phyloP scores from a whole-genome alignment of 768 basidiomycete genomes.

The Gymnopilus dilepis region DNA sequence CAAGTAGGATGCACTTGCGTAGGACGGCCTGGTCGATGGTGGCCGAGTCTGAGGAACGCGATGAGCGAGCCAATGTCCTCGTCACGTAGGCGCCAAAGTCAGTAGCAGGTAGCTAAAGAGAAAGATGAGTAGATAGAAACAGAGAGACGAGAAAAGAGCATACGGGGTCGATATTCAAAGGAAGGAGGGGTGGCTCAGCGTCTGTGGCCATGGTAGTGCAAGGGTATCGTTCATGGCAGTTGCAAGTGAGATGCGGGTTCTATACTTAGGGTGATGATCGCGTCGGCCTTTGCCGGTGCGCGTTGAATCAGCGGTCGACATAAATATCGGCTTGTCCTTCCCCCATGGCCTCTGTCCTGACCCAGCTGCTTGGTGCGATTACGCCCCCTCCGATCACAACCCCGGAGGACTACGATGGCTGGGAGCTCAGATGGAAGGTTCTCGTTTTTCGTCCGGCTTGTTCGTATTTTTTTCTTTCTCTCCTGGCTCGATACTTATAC shows the following conservation, averaged over 20 bases:
- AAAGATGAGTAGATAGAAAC: neutral
- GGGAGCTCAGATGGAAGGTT: constrained; percentile 74
- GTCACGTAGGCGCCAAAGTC: constrained; percentile 68
- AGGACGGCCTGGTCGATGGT: constrained; percentile 66
- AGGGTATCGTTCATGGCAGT: constrained; percentile 6
- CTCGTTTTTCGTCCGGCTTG: constrained; percentile 84
- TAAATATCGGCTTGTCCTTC: neutral
- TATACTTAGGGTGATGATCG: constrained; percentile 15
- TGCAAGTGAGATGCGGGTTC: neutral
- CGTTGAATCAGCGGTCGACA: neutral
- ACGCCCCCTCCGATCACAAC: constrained; percentile 64
- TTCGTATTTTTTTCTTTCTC: constrained; percentile 39
- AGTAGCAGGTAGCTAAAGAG: constrained; percentile 49
- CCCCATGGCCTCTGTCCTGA: constrained; percentile 34
- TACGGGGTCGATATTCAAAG: constrained; percentile 26
- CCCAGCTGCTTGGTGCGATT: constrained; percentile 43
- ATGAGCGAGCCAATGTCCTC: constrained; percentile 48
- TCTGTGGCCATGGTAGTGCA: constrained; percentile 22
- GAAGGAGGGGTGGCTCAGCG: constrained; percentile 16
- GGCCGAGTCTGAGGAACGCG: constrained; percentile 17
- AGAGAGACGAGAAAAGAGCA: constrained; percentile 10
- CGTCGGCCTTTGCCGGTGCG: constrained; percentile 18
- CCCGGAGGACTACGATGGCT: constrained; percentile 69
- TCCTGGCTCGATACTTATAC: neutral
- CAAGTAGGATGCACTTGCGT: constrained; percentile 67